Conservation (phyloP, 2,329 filamentous ascomycete genomes). For the Thielaviopsis euricoi region DNA sequence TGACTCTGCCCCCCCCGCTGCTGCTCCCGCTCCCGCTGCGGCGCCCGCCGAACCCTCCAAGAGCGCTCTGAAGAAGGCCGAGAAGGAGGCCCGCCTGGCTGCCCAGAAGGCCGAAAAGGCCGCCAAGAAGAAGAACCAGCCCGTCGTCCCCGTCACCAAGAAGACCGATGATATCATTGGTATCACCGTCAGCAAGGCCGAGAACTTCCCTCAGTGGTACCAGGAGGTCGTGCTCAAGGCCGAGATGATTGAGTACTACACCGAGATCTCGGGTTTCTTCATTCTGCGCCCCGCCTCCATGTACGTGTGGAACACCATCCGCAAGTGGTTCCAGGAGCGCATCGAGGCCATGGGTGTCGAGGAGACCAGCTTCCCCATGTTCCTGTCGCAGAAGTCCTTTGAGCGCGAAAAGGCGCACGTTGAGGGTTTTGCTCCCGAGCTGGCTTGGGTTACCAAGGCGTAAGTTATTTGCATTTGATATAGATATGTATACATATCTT, state of each 20-base stretch:
- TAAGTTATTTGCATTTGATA: slow-evolving; percentile 24
- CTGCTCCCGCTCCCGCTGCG: slow-evolving; percentile 17
- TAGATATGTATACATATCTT: not conserved
- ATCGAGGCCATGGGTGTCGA: slow-evolving; percentile 88
- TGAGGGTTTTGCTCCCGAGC: slow-evolving; percentile 91
- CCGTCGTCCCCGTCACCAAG: slow-evolving; percentile 39
- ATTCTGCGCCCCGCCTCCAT: slow-evolving; percentile 62
- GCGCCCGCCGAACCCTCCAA: slow-evolving; percentile 30
- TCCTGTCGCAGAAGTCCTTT: slow-evolving; percentile 80
- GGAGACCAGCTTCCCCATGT: slow-evolving; percentile 94
- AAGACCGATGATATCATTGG: slow-evolving; percentile 60
- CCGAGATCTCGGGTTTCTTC: slow-evolving; percentile 89
- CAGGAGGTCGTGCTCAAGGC: slow-evolving; percentile 94
- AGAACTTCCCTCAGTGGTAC: slow-evolving; percentile 90
- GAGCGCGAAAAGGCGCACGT: slow-evolving; percentile 87
- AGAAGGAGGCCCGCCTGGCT: slow-evolving; percentile 45
- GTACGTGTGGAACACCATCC: slow-evolving; percentile 50
- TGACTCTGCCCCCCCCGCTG: slow-evolving; percentile 13
- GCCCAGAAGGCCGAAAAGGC: slow-evolving; percentile 47
- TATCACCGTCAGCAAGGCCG: slow-evolving; percentile 70
- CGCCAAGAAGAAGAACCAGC: slow-evolving; percentile 35
- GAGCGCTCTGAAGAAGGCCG: slow-evolving; percentile 48
- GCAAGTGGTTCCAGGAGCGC: slow-evolving; percentile 50
- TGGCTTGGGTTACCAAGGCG: slow-evolving; percentile 79
- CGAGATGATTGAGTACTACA: slow-evolving; percentile 94